A percentile compares a stretch with the other conserved stretches of the same genome.
These are phyloP conservation scores for Penicillium simplicissimum DNA, from an alignment of 495 filamentous ascomycete species.

Conservation along the genomic window DNA sequence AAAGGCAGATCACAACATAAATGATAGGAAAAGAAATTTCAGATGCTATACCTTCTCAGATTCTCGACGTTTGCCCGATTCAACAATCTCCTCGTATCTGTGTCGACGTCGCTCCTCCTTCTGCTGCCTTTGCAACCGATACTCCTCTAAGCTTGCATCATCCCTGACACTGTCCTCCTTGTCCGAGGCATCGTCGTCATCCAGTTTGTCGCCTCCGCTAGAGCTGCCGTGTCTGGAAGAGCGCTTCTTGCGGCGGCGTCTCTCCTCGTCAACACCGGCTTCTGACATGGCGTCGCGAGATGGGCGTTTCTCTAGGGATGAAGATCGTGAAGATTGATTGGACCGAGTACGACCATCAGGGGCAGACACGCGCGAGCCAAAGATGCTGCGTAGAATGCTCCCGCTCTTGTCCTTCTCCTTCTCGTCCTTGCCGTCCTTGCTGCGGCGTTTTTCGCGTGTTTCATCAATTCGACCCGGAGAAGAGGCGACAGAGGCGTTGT, in stretches of 20 bases:
- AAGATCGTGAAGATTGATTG: conserved; percentile 27
- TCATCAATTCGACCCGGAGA: conserved; percentile 36
- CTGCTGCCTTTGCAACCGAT: conserved; percentile 39
- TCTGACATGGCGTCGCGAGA: conserved; percentile 45
- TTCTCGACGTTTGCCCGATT: conserved; percentile 33
- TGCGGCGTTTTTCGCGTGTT: conserved; percentile 29
- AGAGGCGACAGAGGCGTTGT: conserved; percentile 37
- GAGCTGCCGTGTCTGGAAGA: conserved; percentile 40
- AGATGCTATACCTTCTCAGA: conserved; percentile 52
- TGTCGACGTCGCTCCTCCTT: conserved; percentile 45
- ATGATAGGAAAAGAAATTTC: conserved; percentile 34
- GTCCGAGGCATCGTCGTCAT: conserved; percentile 28
- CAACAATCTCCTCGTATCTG: conserved; percentile 40
- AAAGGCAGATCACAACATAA: conserved; percentile 26
- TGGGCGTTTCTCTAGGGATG: conserved; percentile 36
- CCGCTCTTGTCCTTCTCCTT: conserved; percentile 36
- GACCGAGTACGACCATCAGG: conserved; percentile 35
- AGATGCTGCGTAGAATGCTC: conserved; percentile 40
- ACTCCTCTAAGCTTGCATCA: conserved; percentile 37
- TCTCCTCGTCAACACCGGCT: conserved; percentile 40
- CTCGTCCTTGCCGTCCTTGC: conserved; percentile 33
- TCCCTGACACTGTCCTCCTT: conserved; percentile 28
- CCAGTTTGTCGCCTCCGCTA: conserved; percentile 31
- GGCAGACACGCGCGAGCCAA: conserved; percentile 40
- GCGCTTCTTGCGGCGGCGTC: conserved; percentile 47